Conservation (phyloP, 2,329 filamentous ascomycete species). For the Paecilomyces formosus region DNA sequence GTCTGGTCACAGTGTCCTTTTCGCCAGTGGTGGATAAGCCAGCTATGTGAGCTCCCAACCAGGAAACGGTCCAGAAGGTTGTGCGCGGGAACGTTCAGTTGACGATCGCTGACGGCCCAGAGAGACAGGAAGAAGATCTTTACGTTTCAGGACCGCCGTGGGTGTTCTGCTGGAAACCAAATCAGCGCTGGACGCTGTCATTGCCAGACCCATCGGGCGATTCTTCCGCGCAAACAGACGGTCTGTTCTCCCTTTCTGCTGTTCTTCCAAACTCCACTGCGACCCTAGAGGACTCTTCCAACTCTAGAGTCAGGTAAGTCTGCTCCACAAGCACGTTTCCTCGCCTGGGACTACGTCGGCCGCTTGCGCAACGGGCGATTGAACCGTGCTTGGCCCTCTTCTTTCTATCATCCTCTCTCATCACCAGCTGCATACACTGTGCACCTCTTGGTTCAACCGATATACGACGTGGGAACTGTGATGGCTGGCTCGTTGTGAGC, state of each 20-base stretch:
- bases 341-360: background rate
- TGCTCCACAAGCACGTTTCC: background rate
- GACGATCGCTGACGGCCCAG: background rate
- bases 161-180: background rate
- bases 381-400: background rate
- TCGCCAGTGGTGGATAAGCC: background rate
- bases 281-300: background rate
- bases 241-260: background rate
- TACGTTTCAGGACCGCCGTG: background rate
- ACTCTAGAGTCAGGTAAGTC: background rate
- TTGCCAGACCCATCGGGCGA: background rate
- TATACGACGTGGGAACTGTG: background rate
- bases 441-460: background rate
- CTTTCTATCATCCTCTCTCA: background rate
- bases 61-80: background rate
- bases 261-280: background rate
- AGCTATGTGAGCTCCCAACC: background rate
- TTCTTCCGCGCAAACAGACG: background rate
- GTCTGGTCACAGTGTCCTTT: background rate
- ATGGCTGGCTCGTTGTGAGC: background rate
- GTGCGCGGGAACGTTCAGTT: background rate
- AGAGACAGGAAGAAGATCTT: background rate
- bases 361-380: background rate
- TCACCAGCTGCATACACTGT: background rate
- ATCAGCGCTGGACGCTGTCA: background rate